Conservation (phyloP, 2,329 filamentous ascomycete genomes). For the Davidsoniella virescens region DNA sequence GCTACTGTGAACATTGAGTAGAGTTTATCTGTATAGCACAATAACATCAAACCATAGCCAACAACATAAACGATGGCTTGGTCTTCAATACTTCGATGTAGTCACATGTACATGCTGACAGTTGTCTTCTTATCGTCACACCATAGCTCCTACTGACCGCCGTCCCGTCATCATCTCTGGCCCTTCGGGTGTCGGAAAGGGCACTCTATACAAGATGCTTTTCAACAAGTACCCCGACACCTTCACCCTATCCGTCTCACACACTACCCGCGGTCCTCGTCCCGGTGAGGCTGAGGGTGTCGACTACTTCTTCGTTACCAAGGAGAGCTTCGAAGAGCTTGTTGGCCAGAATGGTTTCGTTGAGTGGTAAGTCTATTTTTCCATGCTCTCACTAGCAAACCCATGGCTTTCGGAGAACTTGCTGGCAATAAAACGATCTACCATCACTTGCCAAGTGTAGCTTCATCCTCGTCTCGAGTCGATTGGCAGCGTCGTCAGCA, state of each 20-base stretch:
- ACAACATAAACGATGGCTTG: too few relatives aligned
- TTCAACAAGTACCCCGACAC: constrained; percentile 38
- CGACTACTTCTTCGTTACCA: constrained; percentile 66
- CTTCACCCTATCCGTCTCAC: constrained; percentile 43
- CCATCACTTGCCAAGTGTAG: background rate
- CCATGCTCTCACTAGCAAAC: background rate
- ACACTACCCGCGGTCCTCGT: constrained; percentile 70
- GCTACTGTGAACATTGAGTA: too few relatives aligned
- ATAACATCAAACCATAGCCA: too few relatives aligned
- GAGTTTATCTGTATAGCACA: too few relatives aligned
- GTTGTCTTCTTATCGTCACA: too few relatives aligned
- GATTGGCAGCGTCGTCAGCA: background rate
- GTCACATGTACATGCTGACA: background rate
- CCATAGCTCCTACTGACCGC: constrained; percentile 26
- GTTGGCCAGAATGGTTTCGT: constrained; percentile 60
- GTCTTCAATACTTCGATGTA: background rate
- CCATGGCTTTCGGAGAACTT: background rate
- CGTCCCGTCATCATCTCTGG: constrained; percentile 65
- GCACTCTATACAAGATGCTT: constrained; percentile 58
- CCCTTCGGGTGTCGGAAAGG: constrained; percentile 67
- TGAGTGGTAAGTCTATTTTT: constrained; percentile 29
- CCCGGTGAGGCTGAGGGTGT: constrained; percentile 57
- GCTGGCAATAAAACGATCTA: background rate
- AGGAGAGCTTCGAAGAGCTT: constrained; percentile 50
- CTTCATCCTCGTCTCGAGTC: background rate